These are phyloP conservation scores for Kalanchoe fedtschenkoi DNA, from an alignment of 164 flowering plant species.

Conservation along the genomic window DNA sequence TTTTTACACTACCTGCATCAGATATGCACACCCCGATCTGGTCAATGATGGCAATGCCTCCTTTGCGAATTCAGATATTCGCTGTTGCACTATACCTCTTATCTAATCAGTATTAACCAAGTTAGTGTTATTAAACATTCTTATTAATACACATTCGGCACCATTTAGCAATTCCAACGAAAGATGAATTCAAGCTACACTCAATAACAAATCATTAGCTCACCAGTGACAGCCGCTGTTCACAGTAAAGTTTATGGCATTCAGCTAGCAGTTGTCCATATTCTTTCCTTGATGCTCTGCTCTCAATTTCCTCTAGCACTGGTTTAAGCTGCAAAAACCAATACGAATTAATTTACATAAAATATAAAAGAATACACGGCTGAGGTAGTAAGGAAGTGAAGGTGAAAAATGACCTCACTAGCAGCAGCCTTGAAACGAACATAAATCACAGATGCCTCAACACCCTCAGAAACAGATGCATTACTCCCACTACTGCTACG, in stretches of 20 bases:
- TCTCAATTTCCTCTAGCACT: slow-evolving; percentile 78
- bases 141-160: background rate
- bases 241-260: slow-evolving; percentile 92
- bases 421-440: slow-evolving; percentile 97
- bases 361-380: background rate
- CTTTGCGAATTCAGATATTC: slow-evolving; percentile 82
- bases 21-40: slow-evolving; percentile 93
- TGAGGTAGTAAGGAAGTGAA: background rate
- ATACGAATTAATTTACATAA: background rate
- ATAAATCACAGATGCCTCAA: slow-evolving; percentile 88
- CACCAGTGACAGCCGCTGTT: slow-evolving; percentile 86
- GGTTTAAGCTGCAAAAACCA: slow-evolving; percentile 62
- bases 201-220: slow-evolving; percentile 18
- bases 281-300: slow-evolving; percentile 86
- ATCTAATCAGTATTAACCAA: slow-evolving; percentile 30
- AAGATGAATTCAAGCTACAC: background rate
- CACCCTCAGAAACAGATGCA: slow-evolving; percentile 69
- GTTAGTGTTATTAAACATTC: background rate
- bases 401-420: slow-evolving; percentile 50
- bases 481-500: slow-evolving; percentile 46
- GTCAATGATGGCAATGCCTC: slow-evolving; percentile 87
- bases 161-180: background rate
- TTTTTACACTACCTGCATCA: slow-evolving; percentile 67
- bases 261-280: slow-evolving; percentile 74
- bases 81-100: slow-evolving; percentile 73